These are phyloP conservation scores for Xerophyta viscosa DNA, from an alignment of 106 monocot genomes.

Conservation along the genomic window DNA sequence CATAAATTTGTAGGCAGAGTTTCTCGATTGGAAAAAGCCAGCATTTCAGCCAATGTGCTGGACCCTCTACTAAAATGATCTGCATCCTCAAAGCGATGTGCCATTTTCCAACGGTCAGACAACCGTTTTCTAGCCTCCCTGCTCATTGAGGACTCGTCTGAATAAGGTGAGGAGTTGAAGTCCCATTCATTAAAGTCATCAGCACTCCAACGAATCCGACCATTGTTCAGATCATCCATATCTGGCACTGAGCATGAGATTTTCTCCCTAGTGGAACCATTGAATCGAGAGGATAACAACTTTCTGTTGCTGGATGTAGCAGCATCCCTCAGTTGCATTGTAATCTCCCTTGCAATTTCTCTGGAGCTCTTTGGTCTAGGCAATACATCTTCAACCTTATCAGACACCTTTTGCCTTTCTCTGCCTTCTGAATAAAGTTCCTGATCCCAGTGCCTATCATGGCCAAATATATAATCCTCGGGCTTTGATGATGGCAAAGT, in stretches of 20 bases:
- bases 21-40: constrained; percentile 49
- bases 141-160: constrained; percentile 36
- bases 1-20: constrained; percentile 1
- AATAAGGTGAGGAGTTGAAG: constrained; percentile 26
- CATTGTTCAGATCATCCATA: not conserved
- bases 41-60: constrained; percentile 68
- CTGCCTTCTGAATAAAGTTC: constrained; percentile 24
- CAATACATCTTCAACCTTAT: constrained; percentile 8
- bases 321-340: constrained; percentile 26
- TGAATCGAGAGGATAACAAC: not conserved
- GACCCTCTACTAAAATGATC: constrained; percentile 16
- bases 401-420: constrained; percentile 16
- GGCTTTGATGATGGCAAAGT: constrained; percentile 11
- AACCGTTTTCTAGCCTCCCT: constrained; percentile 61
- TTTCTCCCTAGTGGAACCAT: constrained; percentile 11
- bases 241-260: constrained; percentile 5
- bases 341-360: constrained; percentile 45
- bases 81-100: constrained; percentile 18
- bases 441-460: constrained; percentile 15
- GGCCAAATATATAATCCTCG: constrained; percentile 5
- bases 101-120: constrained; percentile 47
- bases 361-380: constrained; percentile 20
- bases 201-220: not conserved
- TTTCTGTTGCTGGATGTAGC: constrained; percentile 9
- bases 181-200: constrained; percentile 25